phyloP scores from a whole-genome alignment of 768 basidiomycete genomes.

The Lactarius tabidus region DNA sequence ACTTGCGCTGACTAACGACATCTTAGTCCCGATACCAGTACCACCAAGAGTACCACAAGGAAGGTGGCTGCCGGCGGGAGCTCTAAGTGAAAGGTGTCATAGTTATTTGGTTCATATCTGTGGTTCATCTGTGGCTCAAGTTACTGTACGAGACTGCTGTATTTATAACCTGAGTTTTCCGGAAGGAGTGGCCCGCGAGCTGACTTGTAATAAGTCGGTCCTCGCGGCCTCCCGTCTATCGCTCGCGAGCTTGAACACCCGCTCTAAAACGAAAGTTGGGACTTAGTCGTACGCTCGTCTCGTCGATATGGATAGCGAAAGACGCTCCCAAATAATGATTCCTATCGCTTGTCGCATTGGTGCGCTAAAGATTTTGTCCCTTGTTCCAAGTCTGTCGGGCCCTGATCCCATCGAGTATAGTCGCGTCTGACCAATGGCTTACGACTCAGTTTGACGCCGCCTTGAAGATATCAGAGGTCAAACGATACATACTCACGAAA shows the following conservation, averaged over 20 bases:
- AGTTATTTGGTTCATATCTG: background rate
- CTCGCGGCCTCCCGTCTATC: background rate
- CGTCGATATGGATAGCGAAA: conserved; percentile 8
- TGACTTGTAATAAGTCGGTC: background rate
- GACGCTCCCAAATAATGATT: conserved; percentile 26
- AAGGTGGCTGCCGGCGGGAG: background rate
- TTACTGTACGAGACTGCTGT: background rate
- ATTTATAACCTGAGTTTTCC: background rate
- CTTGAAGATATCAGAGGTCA: conserved; percentile 61
- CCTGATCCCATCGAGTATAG: conserved; percentile 28
- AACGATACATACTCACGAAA: conserved; percentile 58
- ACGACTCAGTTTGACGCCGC: conserved; percentile 59
- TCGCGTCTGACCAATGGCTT: conserved; percentile 75
- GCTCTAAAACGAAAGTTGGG: background rate
- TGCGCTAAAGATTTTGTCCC: conserved; percentile 32
- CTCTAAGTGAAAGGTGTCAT: background rate
- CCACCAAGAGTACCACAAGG: background rate
- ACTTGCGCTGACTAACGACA: background rate
- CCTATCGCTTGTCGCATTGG: conserved; percentile 55
- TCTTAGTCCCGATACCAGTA: background rate
- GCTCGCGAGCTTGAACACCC: background rate
- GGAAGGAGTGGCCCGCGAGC: background rate
- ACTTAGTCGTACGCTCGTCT: background rate
- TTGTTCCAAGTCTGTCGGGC: background rate
- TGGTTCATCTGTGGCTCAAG: background rate